Evolutionary conservation across 768 basidiomycete genomes (phyloP).

Genomic region (Boletus reticulatus): DNA sequence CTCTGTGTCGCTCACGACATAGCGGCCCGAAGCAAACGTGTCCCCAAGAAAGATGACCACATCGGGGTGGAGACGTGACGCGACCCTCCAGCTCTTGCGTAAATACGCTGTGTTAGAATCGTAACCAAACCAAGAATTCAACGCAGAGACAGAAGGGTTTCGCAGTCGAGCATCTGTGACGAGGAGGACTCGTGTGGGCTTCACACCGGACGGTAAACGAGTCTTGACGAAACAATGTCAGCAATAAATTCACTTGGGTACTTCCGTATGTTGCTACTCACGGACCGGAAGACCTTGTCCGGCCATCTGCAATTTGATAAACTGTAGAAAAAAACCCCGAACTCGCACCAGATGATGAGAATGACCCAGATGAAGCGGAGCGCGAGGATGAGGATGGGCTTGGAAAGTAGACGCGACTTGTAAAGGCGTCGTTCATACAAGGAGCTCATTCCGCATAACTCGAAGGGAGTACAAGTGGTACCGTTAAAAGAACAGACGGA

Average conservation of each 20-base stretch:
- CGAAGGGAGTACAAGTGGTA: neutral
- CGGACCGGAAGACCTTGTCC: conserved; percentile 29
- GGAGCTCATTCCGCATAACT: conserved; percentile 30
- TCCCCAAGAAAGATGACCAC: conserved; percentile 77
- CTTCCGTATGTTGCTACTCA: conserved; percentile 14
- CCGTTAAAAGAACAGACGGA: neutral
- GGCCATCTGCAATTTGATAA: conserved; percentile 64
- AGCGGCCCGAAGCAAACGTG: conserved; percentile 65
- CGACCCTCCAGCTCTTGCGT: conserved; percentile 69
- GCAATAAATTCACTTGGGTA: neutral
- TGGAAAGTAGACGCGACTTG: conserved; percentile 27
- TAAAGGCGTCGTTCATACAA: conserved; percentile 28
- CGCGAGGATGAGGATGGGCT: conserved; percentile 37
- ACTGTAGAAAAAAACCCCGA: conserved; percentile 57
- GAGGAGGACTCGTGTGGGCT: conserved; percentile 59
- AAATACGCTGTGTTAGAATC: conserved; percentile 55
- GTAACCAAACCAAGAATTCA: conserved; percentile 42
- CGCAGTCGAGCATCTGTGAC: conserved; percentile 68
- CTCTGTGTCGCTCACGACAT: conserved; percentile 48
- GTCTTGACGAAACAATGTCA: conserved; percentile 10
- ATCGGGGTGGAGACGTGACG: conserved; percentile 54
- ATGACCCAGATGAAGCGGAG: conserved; percentile 54
- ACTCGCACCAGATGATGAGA: conserved; percentile 63
- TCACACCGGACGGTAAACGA: conserved; percentile 8
- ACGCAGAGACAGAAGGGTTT: conserved; percentile 31